Percentiles rank a stretch among this genome's conserved stretches.
phyloP scores from a whole-genome alignment of 257 asterid species.

The Solanum ossicruentum region DNA sequence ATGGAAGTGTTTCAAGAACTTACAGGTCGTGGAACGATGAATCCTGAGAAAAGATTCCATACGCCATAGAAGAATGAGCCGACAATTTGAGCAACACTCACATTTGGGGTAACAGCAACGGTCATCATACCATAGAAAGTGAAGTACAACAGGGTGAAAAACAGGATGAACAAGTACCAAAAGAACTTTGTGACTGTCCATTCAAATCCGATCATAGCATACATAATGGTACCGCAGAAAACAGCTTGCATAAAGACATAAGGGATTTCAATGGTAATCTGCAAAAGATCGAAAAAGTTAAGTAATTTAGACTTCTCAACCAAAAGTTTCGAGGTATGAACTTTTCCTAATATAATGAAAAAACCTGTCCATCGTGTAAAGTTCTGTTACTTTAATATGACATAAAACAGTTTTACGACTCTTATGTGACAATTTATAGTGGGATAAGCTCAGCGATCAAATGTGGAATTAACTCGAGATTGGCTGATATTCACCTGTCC shows the following conservation, averaged over 20 bases:
- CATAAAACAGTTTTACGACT: not conserved
- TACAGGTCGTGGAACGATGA: conserved; percentile 61
- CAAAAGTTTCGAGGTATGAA: not conserved
- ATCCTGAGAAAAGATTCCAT: conserved; percentile 75
- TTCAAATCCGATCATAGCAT: conserved; percentile 57
- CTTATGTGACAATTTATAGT: too few relatives aligned
- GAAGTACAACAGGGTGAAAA: conserved; percentile 50
- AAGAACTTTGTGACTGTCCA: conserved; percentile 56
- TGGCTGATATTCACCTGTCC: conserved; percentile 29
- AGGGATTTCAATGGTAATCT: conserved; percentile 53
- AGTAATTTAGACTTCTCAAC: not conserved
- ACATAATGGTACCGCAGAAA: conserved; percentile 39
- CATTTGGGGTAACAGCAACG: conserved; percentile 63
- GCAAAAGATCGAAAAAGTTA: not conserved
- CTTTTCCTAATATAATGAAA: not conserved
- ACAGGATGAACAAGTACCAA: conserved; percentile 56
- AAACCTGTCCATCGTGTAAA: not conserved
- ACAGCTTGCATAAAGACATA: conserved; percentile 39
- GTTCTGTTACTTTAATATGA: not conserved
- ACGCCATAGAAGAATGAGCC: conserved; percentile 36
- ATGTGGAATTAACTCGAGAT: not conserved
- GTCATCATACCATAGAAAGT: conserved; percentile 75
- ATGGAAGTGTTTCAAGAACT: conserved; percentile 8
- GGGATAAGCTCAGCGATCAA: not conserved
- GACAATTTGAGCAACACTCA: conserved; percentile 42